Percentiles rank a stretch among this genome's conserved stretches.
Conservation (phyloP, 2,329 filamentous ascomycete species). For the Aschersonia sp. region DNA sequence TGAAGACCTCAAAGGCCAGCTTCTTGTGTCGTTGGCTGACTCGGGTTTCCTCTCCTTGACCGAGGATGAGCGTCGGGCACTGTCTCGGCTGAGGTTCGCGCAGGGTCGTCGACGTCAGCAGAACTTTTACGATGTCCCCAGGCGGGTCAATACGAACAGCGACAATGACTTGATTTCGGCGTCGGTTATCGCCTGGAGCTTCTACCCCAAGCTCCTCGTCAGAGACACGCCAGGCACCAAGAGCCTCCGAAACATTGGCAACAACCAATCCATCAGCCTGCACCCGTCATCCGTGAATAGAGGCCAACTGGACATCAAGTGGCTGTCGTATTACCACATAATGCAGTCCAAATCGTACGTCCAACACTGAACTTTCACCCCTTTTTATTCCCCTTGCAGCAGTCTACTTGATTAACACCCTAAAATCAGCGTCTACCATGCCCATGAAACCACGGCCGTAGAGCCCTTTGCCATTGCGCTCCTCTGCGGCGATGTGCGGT, state of each 20-base stretch:
- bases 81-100: constrained; percentile 55
- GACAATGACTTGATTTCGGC: constrained; percentile 66
- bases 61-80: constrained; percentile 51
- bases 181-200: constrained; percentile 81
- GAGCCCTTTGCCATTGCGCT: constrained; percentile 74
- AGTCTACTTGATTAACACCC: constrained; percentile 4
- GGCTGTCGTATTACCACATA: constrained; percentile 91
- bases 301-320: constrained; percentile 50
- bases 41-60: constrained; percentile 69
- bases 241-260: constrained; percentile 80
- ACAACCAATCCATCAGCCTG: constrained; percentile 79
- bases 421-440: constrained; percentile 60
- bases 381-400: neutral
- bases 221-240: constrained; percentile 56
- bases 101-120: constrained; percentile 41
- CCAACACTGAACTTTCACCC: neutral
- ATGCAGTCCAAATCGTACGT: constrained; percentile 77
- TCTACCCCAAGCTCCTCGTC: constrained; percentile 85
- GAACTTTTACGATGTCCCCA: constrained; percentile 70
- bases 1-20: constrained; percentile 87
- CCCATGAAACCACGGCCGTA: constrained; percentile 71
- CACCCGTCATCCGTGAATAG: constrained; percentile 87
- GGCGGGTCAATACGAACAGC: constrained; percentile 59
- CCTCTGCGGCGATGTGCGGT: constrained; percentile 77
- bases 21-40: constrained; percentile 72